Base-by-base conservation (phyloP, 2,329 filamentous ascomycete genomes). In the Apiospora rasikravindrae region DNA sequence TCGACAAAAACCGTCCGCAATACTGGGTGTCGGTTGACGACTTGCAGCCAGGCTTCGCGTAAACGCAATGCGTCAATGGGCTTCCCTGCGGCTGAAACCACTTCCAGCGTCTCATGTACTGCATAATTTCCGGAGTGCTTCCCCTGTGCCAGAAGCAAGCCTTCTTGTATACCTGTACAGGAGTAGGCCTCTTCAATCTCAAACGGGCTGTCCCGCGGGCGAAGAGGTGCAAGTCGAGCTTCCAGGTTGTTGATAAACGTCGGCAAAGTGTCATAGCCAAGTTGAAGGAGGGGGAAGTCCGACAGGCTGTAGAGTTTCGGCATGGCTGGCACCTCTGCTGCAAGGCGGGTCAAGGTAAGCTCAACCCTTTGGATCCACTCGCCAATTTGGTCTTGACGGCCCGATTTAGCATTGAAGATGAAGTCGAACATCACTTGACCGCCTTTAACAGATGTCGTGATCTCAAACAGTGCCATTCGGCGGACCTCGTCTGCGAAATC, bases 101-200 rank as follows among this genome's bases (percentile, higher is more conserved):
- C 67, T 14, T 72, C 71, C 8, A 68, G 29, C 5, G 69, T 72
- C 26, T 69, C 67, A 26, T 72, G 71, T 0, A 72, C 71, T 26
- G 71, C 71, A 40, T 72, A 72, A 24, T 72, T 72, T 42, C 71
- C 66, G 26, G 71, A 67, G n/a, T 51, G 29, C 40, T 67, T 72
- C 24, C 53, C 71, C 44, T 72, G 71, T 4, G 71, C n/a, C 4
- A 72, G 67, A 7, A 72, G 42, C 40, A 72, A 67, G 14, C 71
- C 71, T 47, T 72, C 71, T 24, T 72, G 71, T 1, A 61, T 69
- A 13, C 71, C 71, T 13, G 71, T 69, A 29, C 71, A 72, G 40
- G 67, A 67, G 40, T 69, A 72, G n/a, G 67, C 71, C 26, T 72
- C 71, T 51, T 72, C 67, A 24, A 72, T 67, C 10, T 70, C n/a